Percentiles rank a stretch among this genome's conserved stretches.
Conservation (phyloP, 768 basidiomycete genomes). For the Cytidiella melzeri region DNA sequence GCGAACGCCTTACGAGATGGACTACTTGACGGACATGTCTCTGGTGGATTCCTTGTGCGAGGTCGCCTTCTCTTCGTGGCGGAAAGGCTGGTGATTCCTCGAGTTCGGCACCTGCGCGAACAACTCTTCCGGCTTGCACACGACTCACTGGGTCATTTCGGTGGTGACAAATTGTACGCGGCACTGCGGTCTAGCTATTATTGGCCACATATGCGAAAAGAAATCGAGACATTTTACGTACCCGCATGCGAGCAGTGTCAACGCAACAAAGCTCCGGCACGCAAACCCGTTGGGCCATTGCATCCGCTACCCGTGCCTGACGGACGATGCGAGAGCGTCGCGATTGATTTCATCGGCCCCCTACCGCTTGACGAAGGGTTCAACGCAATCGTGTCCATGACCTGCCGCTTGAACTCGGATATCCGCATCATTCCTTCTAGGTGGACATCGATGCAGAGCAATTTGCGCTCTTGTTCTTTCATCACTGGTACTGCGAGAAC, state of each 20-base stretch:
- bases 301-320: conserved; percentile 15
- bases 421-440: conserved; percentile 9
- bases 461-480: conserved; percentile 20
- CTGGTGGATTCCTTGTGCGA: neutral
- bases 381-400: too few species aligned
- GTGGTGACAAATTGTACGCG: too few species aligned
- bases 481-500: conserved; percentile 25
- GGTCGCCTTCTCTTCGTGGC: conserved; percentile 16
- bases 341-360: too few species aligned
- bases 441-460: conserved; percentile 10
- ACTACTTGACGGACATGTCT: neutral
- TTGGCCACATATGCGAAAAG: conserved; percentile 30
- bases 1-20: too few species aligned
- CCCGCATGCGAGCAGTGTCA: conserved; percentile 27
- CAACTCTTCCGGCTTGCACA: conserved; percentile 14
- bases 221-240: conserved; percentile 27
- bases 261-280: too few species aligned
- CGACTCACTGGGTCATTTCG: conserved; percentile 18
- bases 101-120: too few species aligned
- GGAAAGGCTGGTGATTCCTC: conserved; percentile 19
- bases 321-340: conserved; percentile 15
- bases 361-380: conserved; percentile 21
- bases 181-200: conserved; percentile 12
- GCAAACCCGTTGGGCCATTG: too few species aligned
- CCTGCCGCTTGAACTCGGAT: conserved; percentile 13